Evolutionary conservation across 192 early-diverging fungal species (phyloP), one percentile per base, ranked within the genome.

Genomic region (Chytriomyces sp.): DNA sequence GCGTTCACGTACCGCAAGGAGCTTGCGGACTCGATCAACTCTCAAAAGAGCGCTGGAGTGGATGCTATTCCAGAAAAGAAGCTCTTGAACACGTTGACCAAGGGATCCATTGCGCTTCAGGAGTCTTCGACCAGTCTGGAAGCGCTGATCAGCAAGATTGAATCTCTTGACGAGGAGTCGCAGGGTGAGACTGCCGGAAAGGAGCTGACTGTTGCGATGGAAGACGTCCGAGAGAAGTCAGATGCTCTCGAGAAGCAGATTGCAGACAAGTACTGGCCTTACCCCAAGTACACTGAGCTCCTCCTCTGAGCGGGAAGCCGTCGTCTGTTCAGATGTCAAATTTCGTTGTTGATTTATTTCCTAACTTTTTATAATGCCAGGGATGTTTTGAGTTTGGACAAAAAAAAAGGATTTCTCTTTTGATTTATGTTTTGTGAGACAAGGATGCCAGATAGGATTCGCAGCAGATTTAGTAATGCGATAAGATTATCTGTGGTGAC

Each of bases 231-330:
- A 76, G 67, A 75, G 11, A 82, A 87, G 23, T 89, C 92, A 50
- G 96, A 98, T 79, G 76, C 76, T 50, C 81, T 99, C 43, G 96
- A 99, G 85, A 71, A 81, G 26, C 67, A 92, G 43, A 88, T 94
- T 49, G 91, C 93, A 43, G 96, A 99, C 90, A 96, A 95, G 90
- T 89, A 86, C 85, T 99, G 96, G 95, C 95, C 95, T 46, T 91
- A 94, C 82, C 97, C 97, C 82, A 97, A 97, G 87, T 99, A 99
- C 89, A 90, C 92, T 45, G 96, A 99, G 88, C 89, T 99, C 18
- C 35, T 75, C 18, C 60, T 75, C 28, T 75, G 46, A 75, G 10
- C 35, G 11, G 11, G 13, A 64, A 64, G 16, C 57, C 0, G 20
- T 18, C 16, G 16, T 59, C 20, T 1, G 20, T 59, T 59, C 28